These are phyloP conservation scores for Colletotrichum kahawae DNA, from an alignment of 2,329 filamentous ascomycete genomes.

Conservation along the genomic window DNA sequence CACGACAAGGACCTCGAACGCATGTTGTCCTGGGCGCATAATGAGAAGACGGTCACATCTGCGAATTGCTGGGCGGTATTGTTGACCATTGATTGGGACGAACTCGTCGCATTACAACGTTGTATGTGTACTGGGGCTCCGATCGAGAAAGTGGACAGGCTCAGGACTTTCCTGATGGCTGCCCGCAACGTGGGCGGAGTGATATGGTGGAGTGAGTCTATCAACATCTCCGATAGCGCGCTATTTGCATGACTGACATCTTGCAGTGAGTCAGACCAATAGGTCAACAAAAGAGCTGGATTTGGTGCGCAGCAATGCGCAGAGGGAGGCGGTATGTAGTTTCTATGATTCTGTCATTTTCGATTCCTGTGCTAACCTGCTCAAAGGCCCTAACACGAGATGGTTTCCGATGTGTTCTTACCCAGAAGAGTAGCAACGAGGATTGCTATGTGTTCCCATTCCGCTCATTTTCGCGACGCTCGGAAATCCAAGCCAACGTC, in stretches of 20 bases:
- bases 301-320: not conserved
- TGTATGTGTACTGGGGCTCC: not conserved
- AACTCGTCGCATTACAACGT: not conserved
- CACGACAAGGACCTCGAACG: not conserved
- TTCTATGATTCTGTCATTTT: not conserved
- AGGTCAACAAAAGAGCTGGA: not conserved
- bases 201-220: not conserved
- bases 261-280: not conserved
- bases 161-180: not conserved
- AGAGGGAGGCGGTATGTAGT: not conserved
- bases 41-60: not conserved
- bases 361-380: not conserved
- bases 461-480: not conserved
- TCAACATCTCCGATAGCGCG: not conserved
- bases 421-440: not conserved
- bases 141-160: no score
- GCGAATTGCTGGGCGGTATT: not conserved
- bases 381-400: not conserved
- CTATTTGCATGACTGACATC: not conserved
- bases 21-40: not conserved
- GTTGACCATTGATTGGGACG: not conserved
- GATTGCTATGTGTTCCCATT: not conserved
- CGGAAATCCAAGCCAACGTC: not conserved
- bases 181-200: not conserved
- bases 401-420: not conserved